These are phyloP conservation scores for Cystobasidium slooffiae DNA, from an alignment of 1,284 basidiomycete genomes.

Conservation along the genomic window DNA sequence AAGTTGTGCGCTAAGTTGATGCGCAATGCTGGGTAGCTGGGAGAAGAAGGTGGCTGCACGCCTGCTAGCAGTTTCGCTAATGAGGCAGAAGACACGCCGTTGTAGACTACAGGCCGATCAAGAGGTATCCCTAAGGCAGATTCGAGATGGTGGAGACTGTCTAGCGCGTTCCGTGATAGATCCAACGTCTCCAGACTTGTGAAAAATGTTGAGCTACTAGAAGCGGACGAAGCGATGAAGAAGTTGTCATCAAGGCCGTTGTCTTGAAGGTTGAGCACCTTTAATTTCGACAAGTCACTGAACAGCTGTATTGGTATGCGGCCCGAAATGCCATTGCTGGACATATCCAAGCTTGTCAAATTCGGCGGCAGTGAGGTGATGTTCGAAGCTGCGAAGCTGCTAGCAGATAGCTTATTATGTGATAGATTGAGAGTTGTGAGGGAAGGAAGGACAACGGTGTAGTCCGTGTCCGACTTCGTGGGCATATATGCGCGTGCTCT, in stretches of 20 bases:
- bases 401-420: slow-evolving; percentile 10
- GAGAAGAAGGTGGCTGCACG: not conserved
- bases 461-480: slow-evolving; percentile 9
- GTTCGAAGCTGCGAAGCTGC: not conserved
- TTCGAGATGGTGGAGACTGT: slow-evolving; percentile 37
- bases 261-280: slow-evolving; percentile 9
- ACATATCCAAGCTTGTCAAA: slow-evolving; percentile 22
- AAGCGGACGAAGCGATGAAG: slow-evolving; percentile 6
- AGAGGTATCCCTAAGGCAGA: not conserved
- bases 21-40: not conserved
- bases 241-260: slow-evolving; percentile 40
- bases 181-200: slow-evolving; percentile 18
- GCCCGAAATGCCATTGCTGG: slow-evolving; percentile 23
- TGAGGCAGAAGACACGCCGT: slow-evolving; percentile 11
- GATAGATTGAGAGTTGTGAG: slow-evolving; percentile 23
- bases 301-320: slow-evolving; percentile 19
- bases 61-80: slow-evolving; percentile 11
- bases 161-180: slow-evolving; percentile 37
- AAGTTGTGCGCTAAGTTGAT: slow-evolving; percentile 23
- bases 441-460: slow-evolving; percentile 17
- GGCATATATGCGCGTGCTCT: slow-evolving; percentile 18
- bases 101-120: slow-evolving; percentile 12
- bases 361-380: slow-evolving; percentile 14
- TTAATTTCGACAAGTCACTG: slow-evolving; percentile 12
- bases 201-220: slow-evolving; percentile 6